These are phyloP conservation scores for Perkinsus olseni DNA, from an alignment of 169 alveolate species.

Conservation along the genomic window DNA sequence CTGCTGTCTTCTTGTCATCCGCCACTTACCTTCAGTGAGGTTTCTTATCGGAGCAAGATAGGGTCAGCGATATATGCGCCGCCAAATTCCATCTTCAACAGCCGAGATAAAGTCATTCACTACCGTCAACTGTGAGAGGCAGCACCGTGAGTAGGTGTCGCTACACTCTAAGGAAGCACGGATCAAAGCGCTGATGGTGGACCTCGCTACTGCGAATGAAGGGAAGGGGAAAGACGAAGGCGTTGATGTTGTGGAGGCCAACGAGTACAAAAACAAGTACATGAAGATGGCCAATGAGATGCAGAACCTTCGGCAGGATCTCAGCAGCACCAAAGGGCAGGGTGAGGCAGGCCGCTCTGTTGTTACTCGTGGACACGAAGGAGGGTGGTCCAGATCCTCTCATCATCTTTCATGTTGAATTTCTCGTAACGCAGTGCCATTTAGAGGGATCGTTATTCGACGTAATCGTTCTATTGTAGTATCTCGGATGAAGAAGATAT, in stretches of 20 bases:
- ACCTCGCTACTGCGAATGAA: background rate
- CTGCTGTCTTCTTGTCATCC: no score
- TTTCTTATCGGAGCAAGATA: background rate
- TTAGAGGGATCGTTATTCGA: no score
- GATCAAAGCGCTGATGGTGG: background rate
- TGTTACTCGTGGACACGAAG: no score
- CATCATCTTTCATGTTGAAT: no score
- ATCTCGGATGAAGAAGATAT: background rate
- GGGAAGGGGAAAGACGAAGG: background rate
- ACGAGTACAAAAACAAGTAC: background rate
- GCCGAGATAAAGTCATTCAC: no score
- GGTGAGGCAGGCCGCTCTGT: no score
- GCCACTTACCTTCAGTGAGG: no score
- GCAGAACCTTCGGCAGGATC: background rate
- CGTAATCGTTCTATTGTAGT: background rate
- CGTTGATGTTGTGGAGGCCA: background rate
- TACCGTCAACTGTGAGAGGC: no score
- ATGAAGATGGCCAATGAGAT: background rate
- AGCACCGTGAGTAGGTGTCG: background rate
- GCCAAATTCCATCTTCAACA: no score
- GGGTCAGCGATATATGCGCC: no score
- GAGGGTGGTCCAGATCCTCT: no score
- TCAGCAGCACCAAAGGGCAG: background rate
- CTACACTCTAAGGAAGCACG: background rate
- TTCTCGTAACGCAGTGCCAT: no score